Evolutionary conservation across 208 protist genomes (phyloP), one percentile per base, ranked within the genome.

Genomic region (Lotmaria passim): DNA sequence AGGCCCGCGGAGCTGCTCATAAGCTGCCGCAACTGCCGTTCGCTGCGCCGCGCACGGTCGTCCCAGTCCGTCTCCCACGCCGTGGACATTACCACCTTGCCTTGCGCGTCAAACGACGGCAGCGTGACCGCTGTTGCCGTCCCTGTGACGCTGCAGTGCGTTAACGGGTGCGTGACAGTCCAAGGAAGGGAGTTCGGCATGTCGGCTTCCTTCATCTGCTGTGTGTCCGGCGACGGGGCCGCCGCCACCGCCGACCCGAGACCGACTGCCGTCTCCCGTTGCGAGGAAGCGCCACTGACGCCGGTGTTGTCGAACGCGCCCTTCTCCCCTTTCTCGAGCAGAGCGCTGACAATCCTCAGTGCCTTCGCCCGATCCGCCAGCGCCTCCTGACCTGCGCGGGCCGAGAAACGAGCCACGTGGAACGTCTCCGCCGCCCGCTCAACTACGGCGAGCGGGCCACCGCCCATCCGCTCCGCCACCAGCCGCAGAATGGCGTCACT

Each of bases 401-500:
- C 68, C n/a, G 63, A 62, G 39, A 68, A 53, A 28, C 81, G 70
- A 3, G 86, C 76, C 19, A 98, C 75, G 26, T 87, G 57, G 73
- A 93, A 94, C 8, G 82, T 79, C 57, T 90, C 81, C 48, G 97
- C 90, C 14, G 90, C 89, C 2, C 85, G 77, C 75, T 98, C 91
- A 38, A 97, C 77, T 44, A 84, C 69, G 30, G 86, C 50, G 23
- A 92, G 78, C 19, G 90, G 26, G 10, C 93, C 86, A 19, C 84
- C 81, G 51, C 71, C 67, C 50, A 78, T 71, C 14, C 93, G 70
- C 78, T 98, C 91, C 26, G 96, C 97, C 36, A 98, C 86, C 64
- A 98, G 90, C 33, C 91, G 86, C 23, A 98, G 68, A 46, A 98
- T 93, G 30, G 81, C 61, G 28, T 98, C 96, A 63, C 80, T 93